These are phyloP conservation scores for Eutypa lata DNA, from an alignment of 2,329 filamentous ascomycete genomes.

Conservation along the genomic window DNA sequence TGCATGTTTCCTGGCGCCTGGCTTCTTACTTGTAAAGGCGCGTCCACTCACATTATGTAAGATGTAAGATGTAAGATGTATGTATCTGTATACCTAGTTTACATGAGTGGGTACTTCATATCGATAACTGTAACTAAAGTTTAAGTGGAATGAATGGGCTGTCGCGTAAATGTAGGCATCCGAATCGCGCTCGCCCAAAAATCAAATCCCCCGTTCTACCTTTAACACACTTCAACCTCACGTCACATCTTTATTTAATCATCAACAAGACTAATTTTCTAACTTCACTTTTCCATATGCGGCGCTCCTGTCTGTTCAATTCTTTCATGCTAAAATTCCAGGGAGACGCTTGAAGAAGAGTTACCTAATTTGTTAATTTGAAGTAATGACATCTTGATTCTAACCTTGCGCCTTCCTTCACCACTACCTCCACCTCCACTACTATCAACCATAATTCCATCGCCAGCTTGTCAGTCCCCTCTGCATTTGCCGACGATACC, in stretches of 20 bases:
- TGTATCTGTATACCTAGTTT: no score
- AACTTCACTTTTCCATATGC: no score
- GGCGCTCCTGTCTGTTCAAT: no score
- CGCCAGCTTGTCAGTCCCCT: neutral
- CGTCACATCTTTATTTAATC: neutral
- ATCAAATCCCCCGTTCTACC: neutral
- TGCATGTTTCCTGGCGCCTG: no score
- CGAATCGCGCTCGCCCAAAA: neutral
- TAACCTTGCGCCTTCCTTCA: conserved; percentile 1
- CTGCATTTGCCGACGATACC: neutral
- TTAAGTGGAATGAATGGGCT: conserved; percentile 1
- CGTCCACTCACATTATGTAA: no score
- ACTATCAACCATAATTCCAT: conserved; percentile 1
- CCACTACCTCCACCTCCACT: neutral
- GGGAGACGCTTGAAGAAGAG: no score
- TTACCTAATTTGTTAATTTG: no score
- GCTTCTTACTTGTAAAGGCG: no score
- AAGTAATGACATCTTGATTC: neutral
- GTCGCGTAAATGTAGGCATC: neutral
- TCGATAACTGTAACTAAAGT: neutral
- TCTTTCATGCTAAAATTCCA: no score
- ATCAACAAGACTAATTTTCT: neutral
- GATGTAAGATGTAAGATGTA: no score
- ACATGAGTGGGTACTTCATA: neutral
- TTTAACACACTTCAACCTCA: neutral